phyloP scores from a whole-genome alignment of 139 green algal species.

The Chlamydomonas eustigma region DNA sequence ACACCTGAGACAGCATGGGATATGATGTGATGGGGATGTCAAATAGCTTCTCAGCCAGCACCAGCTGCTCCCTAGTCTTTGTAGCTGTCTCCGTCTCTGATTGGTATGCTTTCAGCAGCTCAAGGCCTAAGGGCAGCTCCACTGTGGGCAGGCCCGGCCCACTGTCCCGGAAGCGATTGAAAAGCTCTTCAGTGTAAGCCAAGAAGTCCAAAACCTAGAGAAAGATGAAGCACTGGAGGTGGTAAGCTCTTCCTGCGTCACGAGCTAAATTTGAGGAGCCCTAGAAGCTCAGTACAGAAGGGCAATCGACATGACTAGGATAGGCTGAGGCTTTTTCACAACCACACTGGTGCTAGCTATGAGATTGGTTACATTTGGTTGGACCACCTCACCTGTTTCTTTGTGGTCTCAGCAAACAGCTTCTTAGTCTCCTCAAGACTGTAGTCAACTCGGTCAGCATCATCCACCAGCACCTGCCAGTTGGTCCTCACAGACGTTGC shows the following conservation, averaged over 20 bases:
- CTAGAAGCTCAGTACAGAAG: background rate
- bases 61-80: conserved; percentile 63
- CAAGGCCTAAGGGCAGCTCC: conserved; percentile 41
- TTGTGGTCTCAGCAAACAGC: conserved; percentile 62
- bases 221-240: too few relatives aligned
- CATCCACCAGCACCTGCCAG: conserved; percentile 35
- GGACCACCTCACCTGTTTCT: conserved; percentile 54
- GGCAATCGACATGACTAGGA: background rate
- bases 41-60: conserved; percentile 82
- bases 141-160: conserved; percentile 44
- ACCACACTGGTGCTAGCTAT: background rate
- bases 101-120: conserved; percentile 43
- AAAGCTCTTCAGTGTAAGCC: conserved; percentile 33
- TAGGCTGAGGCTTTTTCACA: background rate
- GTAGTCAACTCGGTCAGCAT: conserved; percentile 58
- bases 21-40: conserved; percentile 74
- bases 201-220: conserved; percentile 44
- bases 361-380: background rate
- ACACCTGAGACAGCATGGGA: conserved; percentile 55
- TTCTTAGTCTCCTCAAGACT: conserved; percentile 62
- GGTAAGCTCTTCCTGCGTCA: too few relatives aligned
- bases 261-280: too few relatives aligned
- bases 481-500: background rate
- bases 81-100: conserved; percentile 37
- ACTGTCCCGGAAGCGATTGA: conserved; percentile 27